These are phyloP conservation scores for Thuidium tamariscinum DNA, from an alignment of 225 moss, liverwort and hornwort genomes.

Conservation along the genomic window DNA sequence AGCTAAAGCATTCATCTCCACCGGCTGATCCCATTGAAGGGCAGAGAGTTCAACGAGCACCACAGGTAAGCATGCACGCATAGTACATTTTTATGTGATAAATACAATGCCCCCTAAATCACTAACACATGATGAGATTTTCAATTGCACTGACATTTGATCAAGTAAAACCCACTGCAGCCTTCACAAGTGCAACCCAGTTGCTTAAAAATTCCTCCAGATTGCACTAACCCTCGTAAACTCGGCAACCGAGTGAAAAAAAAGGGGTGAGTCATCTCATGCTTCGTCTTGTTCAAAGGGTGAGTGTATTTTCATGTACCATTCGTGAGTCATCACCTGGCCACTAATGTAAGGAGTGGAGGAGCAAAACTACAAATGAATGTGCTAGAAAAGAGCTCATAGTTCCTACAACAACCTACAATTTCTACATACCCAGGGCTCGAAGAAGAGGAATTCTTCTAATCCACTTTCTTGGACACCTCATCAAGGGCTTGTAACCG, in stretches of 20 bases:
- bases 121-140: not conserved
- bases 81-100: not conserved
- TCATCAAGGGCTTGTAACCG: slow-evolving; percentile 85
- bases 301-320: slow-evolving; percentile 19
- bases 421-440: slow-evolving; percentile 16
- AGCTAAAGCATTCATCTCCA: not conserved
- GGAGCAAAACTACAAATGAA: slow-evolving; percentile 10
- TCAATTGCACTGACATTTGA: not conserved
- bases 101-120: not conserved
- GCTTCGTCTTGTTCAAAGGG: slow-evolving; percentile 4
- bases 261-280: not conserved
- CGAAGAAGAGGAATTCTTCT: not conserved
- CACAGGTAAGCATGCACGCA: not conserved
- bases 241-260: slow-evolving; percentile 9
- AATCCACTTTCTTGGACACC: slow-evolving; percentile 48
- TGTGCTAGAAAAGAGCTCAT: slow-evolving; percentile 20
- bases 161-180: not conserved
- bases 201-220: slow-evolving; percentile 5
- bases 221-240: not conserved
- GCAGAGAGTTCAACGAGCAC: not conserved
- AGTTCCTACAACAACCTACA: not conserved
- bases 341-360: slow-evolving; percentile 16
- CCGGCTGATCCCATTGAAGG: not conserved
- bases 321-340: slow-evolving; percentile 22
- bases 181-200: slow-evolving; percentile 18